Percentiles rank a stretch among this genome's conserved stretches.
phyloP scores from a whole-genome alignment of 2,329 filamentous ascomycete genomes.

The Claviceps maximensis region DNA sequence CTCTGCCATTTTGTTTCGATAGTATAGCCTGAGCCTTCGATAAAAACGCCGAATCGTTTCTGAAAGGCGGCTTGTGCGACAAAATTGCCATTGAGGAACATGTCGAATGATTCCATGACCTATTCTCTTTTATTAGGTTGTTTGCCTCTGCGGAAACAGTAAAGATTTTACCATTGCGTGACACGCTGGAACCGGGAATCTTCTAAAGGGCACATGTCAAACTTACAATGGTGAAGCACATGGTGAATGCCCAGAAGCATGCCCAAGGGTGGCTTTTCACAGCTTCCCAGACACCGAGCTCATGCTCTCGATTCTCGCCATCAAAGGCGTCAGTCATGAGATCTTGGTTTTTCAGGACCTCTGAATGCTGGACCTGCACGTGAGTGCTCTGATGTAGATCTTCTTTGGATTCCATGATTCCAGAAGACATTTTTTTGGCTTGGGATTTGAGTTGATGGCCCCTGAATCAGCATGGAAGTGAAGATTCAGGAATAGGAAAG shows the following conservation, averaged over 20 bases:
- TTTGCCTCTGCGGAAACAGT: not conserved
- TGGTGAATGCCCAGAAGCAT: constrained; percentile 32
- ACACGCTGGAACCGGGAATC: not conserved
- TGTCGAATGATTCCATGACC: constrained; percentile 38
- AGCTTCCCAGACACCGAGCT: constrained; percentile 25
- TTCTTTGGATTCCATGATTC: constrained; percentile 1
- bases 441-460: not conserved
- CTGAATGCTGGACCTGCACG: constrained; percentile 18
- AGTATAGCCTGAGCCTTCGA: constrained; percentile 7
- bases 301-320: constrained; percentile 29
- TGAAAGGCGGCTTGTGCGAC: constrained; percentile 28
- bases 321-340: constrained; percentile 27
- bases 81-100: constrained; percentile 34
- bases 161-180: not conserved
- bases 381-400: constrained; percentile 3
- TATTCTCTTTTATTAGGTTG: constrained; percentile 9
- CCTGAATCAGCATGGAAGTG: not conserved
- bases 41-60: constrained; percentile 21
- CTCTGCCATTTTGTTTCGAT: constrained; percentile 30
- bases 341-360: constrained; percentile 22
- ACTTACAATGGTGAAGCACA: constrained; percentile 37
- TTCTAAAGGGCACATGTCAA: too few species aligned
- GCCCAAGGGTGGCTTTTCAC: constrained; percentile 29
- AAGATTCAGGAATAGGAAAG: not conserved
- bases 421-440: not conserved